Conservation (phyloP, 495 filamentous ascomycete genomes). For the Tuber brumale region DNA sequence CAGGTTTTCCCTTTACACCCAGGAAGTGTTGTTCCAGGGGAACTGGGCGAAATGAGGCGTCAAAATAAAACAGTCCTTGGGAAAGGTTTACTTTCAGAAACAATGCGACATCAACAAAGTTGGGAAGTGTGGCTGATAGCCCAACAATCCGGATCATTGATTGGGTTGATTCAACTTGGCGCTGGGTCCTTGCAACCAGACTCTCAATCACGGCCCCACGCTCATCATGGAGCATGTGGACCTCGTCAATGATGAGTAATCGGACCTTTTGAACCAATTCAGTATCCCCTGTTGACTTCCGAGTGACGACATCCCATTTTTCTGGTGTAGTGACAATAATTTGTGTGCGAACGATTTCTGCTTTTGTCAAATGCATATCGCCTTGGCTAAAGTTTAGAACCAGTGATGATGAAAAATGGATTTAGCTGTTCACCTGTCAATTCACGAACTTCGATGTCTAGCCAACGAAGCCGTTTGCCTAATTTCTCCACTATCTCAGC, state of each 20-base stretch:
- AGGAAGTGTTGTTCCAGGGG: slow-evolving; percentile 97
- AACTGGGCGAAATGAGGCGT: slow-evolving; percentile 89
- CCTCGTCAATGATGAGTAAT: slow-evolving; percentile 94
- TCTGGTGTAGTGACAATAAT: slow-evolving; percentile 98
- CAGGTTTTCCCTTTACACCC: slow-evolving; percentile 86
- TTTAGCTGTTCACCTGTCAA: slow-evolving; percentile 55
- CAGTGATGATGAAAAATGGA: not conserved
- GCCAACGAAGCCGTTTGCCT: slow-evolving; percentile 85
- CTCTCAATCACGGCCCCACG: slow-evolving; percentile 93
- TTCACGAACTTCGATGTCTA: slow-evolving; percentile 82
- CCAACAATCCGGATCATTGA: slow-evolving; percentile 93
- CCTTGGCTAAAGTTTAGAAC: slow-evolving; percentile 40
- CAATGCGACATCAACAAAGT: slow-evolving; percentile 92
- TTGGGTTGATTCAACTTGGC: slow-evolving; percentile 96
- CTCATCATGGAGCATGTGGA: slow-evolving; percentile 99
- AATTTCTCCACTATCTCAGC: slow-evolving; percentile 95
- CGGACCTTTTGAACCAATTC: slow-evolving; percentile 96
- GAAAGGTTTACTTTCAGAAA: slow-evolving; percentile 93
- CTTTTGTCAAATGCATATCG: slow-evolving; percentile 97
- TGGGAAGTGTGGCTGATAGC: slow-evolving; percentile 89
- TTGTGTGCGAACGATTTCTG: slow-evolving; percentile 89
- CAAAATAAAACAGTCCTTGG: slow-evolving; percentile 94
- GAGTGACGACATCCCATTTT: slow-evolving; percentile 98
- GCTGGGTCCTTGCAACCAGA: slow-evolving; percentile 84
- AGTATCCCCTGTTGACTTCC: slow-evolving; percentile 94